Base-by-base conservation (phyloP, 176 grass and related monocot species). In the Puya raimondii region DNA sequence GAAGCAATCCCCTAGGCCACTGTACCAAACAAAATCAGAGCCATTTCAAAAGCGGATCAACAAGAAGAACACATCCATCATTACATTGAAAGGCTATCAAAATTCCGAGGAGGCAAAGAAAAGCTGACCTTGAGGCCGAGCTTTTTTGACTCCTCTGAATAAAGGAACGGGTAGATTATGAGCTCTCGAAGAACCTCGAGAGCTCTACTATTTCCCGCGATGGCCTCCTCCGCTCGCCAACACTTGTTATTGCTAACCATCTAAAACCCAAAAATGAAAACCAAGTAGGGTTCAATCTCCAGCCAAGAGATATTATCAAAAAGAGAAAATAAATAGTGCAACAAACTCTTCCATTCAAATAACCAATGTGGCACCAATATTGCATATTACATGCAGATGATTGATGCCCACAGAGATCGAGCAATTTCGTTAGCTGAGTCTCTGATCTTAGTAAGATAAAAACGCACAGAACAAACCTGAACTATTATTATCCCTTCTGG, bases 1-100 rank as follows among this genome's bases (percentile, higher is more conserved):
- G 89, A 79, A 97, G 84, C 76, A 97, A 85, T 16, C 93, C 93
- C 88, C 82, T 90, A 13, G 86, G 89, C 84, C 84, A 92, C 86
- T 97, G 79, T 42, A 42, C 33, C 33, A 42, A 42, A 42, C 48
- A 72, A 21, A 76, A 71, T 2, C n/a, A 63, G 78, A 78, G 63
- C 7, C 9, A 9, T 50, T 13, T 23, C 47, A n/a, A 4, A 47
- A 68, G 67, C 53, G 52, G 14, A 29, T 14, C 51, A 77, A n/a
- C 27, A 81, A 53, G 48, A 42, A 42, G 33, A 42, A 42, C 33
- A 42, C 33, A 42, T 42, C 33, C 0, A 42, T 42, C 3, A 29
- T 29, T 29, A 29, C 27, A 29, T 29, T 3, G 27, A 47, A 51
- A 16, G n/a, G 13, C 10, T 61, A 49, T 14, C 23, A 54, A 50